Evolutionary conservation across 2,329 filamentous ascomycete species (phyloP).

Genomic region (Penicillium sp.): DNA sequence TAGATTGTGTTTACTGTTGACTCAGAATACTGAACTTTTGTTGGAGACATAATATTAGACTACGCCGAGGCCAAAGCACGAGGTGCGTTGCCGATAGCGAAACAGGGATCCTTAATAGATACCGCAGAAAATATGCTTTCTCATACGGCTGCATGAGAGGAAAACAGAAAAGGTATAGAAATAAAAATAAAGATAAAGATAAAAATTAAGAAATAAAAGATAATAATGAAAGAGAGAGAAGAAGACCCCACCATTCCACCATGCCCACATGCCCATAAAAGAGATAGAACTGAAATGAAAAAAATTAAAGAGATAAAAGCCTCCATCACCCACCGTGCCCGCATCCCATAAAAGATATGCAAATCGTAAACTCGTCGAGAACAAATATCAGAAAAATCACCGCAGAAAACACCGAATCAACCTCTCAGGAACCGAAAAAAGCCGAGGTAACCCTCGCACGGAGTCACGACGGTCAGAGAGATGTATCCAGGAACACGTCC

Average conservation of each 20-base stretch:
- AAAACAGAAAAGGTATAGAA: not conserved
- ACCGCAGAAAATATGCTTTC: slow-evolving; percentile 13
- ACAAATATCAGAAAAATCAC: not conserved
- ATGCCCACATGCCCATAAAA: not conserved
- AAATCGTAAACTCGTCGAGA: not conserved
- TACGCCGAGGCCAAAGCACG: not conserved
- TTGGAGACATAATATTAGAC: slow-evolving; percentile 14
- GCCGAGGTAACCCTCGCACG: not conserved
- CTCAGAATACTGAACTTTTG: not conserved
- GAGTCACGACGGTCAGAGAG: not conserved
- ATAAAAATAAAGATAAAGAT: not conserved
- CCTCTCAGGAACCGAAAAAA: not conserved
- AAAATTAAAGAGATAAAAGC: too few relatives aligned
- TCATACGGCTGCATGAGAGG: slow-evolving; percentile 7
- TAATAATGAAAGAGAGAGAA: not conserved
- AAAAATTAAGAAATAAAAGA: slow-evolving; percentile 4
- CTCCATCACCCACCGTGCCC: too few relatives aligned
- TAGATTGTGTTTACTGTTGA: slow-evolving; percentile 15
- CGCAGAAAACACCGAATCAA: not conserved
- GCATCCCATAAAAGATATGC: not conserved
- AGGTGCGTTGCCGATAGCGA: slow-evolving; percentile 9
- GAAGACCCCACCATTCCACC: not conserved
- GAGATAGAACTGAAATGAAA: not conserved
- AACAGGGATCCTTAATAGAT: slow-evolving; percentile 28
- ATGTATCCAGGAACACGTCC: too few relatives aligned